phyloP scores from a whole-genome alignment of 176 grass and related monocot genomes.

The Avena insularis region DNA sequence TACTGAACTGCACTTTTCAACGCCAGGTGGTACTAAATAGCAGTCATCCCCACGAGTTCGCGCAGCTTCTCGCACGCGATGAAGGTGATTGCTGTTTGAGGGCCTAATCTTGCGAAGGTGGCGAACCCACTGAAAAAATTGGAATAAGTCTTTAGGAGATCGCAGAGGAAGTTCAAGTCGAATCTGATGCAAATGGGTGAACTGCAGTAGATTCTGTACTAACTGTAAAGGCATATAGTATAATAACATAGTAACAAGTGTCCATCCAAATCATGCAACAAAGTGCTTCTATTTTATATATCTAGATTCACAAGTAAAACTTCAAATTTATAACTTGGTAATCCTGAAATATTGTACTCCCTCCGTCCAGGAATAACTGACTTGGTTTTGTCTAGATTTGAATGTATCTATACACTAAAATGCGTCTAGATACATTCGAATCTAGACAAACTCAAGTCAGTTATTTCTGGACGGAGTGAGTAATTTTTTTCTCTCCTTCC shows the following conservation, averaged over 20 bases:
- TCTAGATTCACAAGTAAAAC: conserved; percentile 3
- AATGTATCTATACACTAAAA: too few relatives aligned
- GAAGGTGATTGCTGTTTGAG: conserved; percentile 88
- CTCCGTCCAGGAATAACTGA: too few relatives aligned
- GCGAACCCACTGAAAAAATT: conserved; percentile 70
- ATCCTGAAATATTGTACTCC: neutral
- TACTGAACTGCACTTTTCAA: neutral
- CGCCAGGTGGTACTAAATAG: conserved; percentile 52
- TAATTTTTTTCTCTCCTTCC: too few relatives aligned
- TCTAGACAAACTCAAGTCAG: too few relatives aligned
- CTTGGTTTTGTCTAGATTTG: too few relatives aligned
- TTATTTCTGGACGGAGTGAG: too few relatives aligned
- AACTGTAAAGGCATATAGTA: neutral
- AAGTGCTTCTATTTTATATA: neutral
- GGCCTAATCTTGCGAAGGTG: conserved; percentile 88
- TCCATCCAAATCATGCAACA: neutral
- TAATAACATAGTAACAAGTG: neutral
- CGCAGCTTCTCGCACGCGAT: conserved; percentile 86
- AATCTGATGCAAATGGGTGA: neutral
- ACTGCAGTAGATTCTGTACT: conserved; percentile 15
- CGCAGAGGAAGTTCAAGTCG: neutral
- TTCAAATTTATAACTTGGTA: neutral
- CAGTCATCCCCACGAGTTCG: conserved; percentile 67
- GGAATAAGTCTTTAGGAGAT: neutral
- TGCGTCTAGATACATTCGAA: too few relatives aligned